A percentile compares a stretch with the other conserved stretches of the same genome.
These are phyloP conservation scores for Kazachstania kunashirensis DNA, from an alignment of 805 yeast species.

Conservation along the genomic window DNA sequence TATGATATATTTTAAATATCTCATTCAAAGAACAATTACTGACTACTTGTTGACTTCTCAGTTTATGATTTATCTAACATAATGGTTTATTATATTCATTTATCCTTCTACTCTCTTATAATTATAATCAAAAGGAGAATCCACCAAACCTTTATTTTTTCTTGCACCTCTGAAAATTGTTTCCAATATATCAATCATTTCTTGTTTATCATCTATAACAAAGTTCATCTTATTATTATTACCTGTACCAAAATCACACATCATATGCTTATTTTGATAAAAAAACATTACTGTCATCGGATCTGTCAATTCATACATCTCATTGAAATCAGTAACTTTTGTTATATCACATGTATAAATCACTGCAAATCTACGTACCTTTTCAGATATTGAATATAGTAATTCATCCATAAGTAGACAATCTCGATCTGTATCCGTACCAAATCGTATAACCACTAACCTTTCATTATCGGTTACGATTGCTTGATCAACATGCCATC, in stretches of 20 bases:
- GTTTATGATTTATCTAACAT: no score
- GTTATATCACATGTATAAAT: constrained; percentile 83
- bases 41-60: no score
- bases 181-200: constrained; percentile 82
- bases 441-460: constrained; percentile 81
- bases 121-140: constrained; percentile 63
- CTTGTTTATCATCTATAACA: constrained; percentile 68
- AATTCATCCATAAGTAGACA: constrained; percentile 90
- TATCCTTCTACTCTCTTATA: constrained; percentile 28
- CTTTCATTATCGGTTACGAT: constrained; percentile 87
- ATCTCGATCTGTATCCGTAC: constrained; percentile 62
- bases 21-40: neutral
- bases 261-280: constrained; percentile 86
- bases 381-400: constrained; percentile 63
- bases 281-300: constrained; percentile 92
- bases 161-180: constrained; percentile 83
- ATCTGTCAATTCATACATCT: constrained; percentile 46
- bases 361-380: constrained; percentile 78
- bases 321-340: constrained; percentile 82
- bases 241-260: constrained; percentile 98
- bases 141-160: constrained; percentile 86
- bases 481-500: constrained; percentile 98
- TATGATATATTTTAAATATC: no score
- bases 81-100: no score
- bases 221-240: constrained; percentile 91